Base-by-base conservation (phyloP, 225 moss, liverwort and hornwort species). In the Pleurozium schreberi region DNA sequence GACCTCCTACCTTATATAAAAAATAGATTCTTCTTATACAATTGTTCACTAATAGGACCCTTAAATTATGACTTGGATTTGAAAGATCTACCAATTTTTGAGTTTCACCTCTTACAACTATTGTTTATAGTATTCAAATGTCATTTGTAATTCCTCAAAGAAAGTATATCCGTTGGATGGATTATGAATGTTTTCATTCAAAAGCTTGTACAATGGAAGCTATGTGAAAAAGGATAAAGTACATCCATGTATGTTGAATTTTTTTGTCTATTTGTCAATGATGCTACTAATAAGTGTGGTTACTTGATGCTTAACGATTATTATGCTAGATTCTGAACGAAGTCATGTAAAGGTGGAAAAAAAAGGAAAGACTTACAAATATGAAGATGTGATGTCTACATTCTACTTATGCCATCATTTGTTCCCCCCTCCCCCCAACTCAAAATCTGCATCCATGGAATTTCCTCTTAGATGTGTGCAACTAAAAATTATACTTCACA, bases 161-260 rank as follows among this genome's bases (percentile, higher is more conserved):
- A 66, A 10, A 36, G 5, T 9, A 10, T 31, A 74, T 74, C 19
- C 1, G 0, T 31, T 11, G 12, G 49, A 0, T 14, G 49, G 20
- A 75, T 11, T 75, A 49, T 49, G 4, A 49, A 49, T 19, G 75
- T 33, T 75, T 75, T 75, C 8, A 75, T 66, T 36, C 1, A 66
- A 75, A 12, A 12, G 20, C 2, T 33, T 50, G 16, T 0, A 8
- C 19, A 20, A 0, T 1, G 0, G 7, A 19, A 75, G 20, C 4
- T 75, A 49, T 3, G 49, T 31, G 2, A 6, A 49, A n/a, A 49
- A 33, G 2, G 49, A 45, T 74, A 11, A 30, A 74, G 6, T 45
- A 19, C 19, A 75, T 49, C 10, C 28, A 47, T 47, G 7, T 33
- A 75, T 49, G 0, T 49, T 49, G 14, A 49, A 49, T 47, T 49